Evolutionary conservation across 768 basidiomycete species (phyloP).

Genomic region (Cyathus striatus): DNA sequence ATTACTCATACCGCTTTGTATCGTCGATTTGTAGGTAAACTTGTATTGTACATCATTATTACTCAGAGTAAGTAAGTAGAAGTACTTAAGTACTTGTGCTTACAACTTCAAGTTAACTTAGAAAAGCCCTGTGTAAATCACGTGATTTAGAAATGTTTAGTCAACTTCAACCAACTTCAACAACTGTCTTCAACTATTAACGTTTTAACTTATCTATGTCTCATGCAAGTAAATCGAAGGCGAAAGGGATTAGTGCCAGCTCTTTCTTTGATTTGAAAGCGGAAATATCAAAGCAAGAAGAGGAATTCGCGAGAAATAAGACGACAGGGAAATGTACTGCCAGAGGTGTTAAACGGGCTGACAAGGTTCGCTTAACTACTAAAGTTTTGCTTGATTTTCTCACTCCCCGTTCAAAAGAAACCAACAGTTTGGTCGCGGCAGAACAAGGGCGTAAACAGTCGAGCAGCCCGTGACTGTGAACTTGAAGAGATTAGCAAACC

Average conservation of each 20-base stretch:
- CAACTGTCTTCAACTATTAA: background rate
- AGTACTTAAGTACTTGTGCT: too few species aligned
- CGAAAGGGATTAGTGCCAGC: constrained; percentile 63
- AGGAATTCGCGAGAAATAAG: constrained; percentile 53
- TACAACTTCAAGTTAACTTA: too few species aligned
- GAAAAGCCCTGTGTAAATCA: too few species aligned
- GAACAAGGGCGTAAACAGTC: constrained; percentile 67
- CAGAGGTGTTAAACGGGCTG: constrained; percentile 60
- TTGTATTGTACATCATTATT: too few species aligned
- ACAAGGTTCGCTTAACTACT: constrained; percentile 51
- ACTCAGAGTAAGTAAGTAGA: too few species aligned
- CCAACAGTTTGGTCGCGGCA: constrained; percentile 70
- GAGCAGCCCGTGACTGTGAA: constrained; percentile 65
- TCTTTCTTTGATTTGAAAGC: constrained; percentile 85
- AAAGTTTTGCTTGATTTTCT: background rate
- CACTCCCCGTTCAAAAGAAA: constrained; percentile 55
- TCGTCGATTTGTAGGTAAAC: too few species aligned
- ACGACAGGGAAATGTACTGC: constrained; percentile 51
- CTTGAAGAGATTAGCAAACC: constrained; percentile 64
- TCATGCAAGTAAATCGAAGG: constrained; percentile 56
- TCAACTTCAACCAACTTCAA: too few species aligned
- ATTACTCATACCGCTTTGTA: too few species aligned
- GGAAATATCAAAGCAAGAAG: constrained; percentile 59
- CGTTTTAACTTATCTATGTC: constrained; percentile 34
- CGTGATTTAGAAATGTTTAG: too few species aligned